Evolutionary conservation across 805 yeast genomes (phyloP).

Genomic region (Schwanniomyces occidentalis): DNA sequence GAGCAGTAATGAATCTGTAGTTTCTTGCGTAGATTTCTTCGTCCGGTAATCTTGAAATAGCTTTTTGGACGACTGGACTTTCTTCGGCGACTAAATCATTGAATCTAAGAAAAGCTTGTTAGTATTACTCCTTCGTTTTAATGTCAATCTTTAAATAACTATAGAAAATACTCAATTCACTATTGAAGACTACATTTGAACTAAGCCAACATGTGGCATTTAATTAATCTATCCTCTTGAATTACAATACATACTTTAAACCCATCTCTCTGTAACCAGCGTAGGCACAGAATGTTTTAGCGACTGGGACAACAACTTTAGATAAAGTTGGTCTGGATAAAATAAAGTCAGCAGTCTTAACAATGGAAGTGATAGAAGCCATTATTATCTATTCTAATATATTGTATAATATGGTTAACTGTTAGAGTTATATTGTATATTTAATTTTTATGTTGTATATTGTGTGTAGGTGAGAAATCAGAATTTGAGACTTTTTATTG

Average conservation of each 20-base stretch:
- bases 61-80: conserved; percentile 81
- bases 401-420: no score
- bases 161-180: no score
- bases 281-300: conserved; percentile 67
- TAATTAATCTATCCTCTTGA: background rate
- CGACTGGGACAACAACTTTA: conserved; percentile 75
- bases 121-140: conserved; percentile 14
- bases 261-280: conserved; percentile 97
- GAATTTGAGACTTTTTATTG: conserved; percentile 20
- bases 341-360: conserved; percentile 74
- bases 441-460: no score
- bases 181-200: no score
- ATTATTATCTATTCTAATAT: conserved; percentile 25
- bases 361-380: conserved; percentile 68
- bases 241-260: conserved; percentile 47
- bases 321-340: conserved; percentile 77
- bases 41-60: conserved; percentile 82
- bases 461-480: conserved; percentile 1
- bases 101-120: conserved; percentile 49
- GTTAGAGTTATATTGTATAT: no score
- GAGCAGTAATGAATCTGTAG: conserved; percentile 89
- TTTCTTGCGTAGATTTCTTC: conserved; percentile 86
- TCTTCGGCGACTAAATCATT: conserved; percentile 91
- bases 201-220: no score
- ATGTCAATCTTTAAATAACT: no score